These are phyloP conservation scores for Thozetella sp. DNA, from an alignment of 495 filamentous ascomycete species.

Conservation along the genomic window DNA sequence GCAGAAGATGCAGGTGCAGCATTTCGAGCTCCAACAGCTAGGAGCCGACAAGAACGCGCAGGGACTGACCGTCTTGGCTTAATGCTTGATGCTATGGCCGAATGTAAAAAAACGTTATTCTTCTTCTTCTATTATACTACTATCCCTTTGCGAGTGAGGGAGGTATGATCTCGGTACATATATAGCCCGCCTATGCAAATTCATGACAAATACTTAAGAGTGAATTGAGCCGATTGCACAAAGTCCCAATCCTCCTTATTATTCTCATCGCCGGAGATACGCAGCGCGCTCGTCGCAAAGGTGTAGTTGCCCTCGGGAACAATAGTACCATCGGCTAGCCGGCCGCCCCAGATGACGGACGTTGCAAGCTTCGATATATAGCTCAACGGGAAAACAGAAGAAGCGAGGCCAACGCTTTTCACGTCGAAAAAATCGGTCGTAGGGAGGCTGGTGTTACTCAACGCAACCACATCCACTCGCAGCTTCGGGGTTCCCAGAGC, in stretches of 20 bases:
- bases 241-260: not conserved
- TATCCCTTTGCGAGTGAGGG: too few relatives aligned
- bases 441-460: not conserved
- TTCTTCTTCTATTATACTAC: constrained; percentile 1
- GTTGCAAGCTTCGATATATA: not conserved
- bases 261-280: not conserved
- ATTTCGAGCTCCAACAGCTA: constrained; percentile 29
- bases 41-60: constrained; percentile 25
- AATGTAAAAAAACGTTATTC: not conserved
- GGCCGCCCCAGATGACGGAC: not conserved
- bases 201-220: not conserved
- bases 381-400: not conserved
- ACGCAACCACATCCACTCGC: not conserved
- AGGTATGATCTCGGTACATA: too few relatives aligned
- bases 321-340: not conserved
- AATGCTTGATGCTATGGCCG: too few relatives aligned
- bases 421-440: not conserved
- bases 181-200: too few relatives aligned
- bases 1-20: constrained; percentile 38
- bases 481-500: not conserved
- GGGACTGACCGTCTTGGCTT: constrained; percentile 27
- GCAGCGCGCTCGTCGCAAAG: not conserved
- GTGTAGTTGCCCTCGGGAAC: not conserved
- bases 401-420: not conserved
- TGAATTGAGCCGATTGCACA: not conserved